Percentiles rank a stretch among this genome's conserved stretches.
Conservation (phyloP, 2,329 filamentous ascomycete species). For the Niveomyces coronatus region DNA sequence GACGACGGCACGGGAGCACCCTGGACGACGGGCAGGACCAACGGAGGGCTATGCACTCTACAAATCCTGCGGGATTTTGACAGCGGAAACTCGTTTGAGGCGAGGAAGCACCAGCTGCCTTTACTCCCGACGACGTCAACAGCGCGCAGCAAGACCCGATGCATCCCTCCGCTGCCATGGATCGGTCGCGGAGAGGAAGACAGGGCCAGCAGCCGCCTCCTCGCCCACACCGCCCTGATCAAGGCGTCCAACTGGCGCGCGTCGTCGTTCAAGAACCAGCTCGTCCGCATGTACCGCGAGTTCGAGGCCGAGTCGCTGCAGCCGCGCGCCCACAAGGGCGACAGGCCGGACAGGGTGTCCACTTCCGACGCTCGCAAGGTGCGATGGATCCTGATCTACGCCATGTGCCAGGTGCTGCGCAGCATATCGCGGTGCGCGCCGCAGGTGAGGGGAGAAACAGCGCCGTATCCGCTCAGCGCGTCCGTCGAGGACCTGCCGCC, state of each 20-base stretch:
- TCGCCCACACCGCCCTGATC: constrained; percentile 42
- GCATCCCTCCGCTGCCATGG: constrained; percentile 35
- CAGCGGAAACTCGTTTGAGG: constrained; percentile 42
- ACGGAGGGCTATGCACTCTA: constrained; percentile 58
- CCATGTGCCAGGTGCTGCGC: constrained; percentile 60
- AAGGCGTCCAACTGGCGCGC: constrained; percentile 38
- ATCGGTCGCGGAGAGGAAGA: constrained; percentile 29
- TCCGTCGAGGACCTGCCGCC: constrained; percentile 33
- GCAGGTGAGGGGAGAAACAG: constrained; percentile 48
- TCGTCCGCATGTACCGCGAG: constrained; percentile 57
- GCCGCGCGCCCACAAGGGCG: constrained; percentile 35
- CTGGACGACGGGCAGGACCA: constrained; percentile 39
- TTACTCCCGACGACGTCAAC: constrained; percentile 40
- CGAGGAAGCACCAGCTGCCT: constrained; percentile 57
- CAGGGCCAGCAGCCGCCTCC: constrained; percentile 37
- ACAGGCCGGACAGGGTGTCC: constrained; percentile 42
- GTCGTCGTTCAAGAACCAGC: constrained; percentile 33
- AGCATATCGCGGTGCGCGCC: constrained; percentile 50
- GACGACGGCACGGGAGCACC: constrained; percentile 45
- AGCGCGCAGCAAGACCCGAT: constrained; percentile 15
- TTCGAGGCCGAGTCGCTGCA: constrained; percentile 55
- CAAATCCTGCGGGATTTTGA: constrained; percentile 62
- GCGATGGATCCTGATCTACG: constrained; percentile 68
- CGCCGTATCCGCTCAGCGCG: constrained; percentile 46
- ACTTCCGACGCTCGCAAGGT: constrained; percentile 63